These are phyloP conservation scores for Eimeria acervulina DNA, from an alignment of 169 alveolate species.

Conservation along the genomic window DNA sequence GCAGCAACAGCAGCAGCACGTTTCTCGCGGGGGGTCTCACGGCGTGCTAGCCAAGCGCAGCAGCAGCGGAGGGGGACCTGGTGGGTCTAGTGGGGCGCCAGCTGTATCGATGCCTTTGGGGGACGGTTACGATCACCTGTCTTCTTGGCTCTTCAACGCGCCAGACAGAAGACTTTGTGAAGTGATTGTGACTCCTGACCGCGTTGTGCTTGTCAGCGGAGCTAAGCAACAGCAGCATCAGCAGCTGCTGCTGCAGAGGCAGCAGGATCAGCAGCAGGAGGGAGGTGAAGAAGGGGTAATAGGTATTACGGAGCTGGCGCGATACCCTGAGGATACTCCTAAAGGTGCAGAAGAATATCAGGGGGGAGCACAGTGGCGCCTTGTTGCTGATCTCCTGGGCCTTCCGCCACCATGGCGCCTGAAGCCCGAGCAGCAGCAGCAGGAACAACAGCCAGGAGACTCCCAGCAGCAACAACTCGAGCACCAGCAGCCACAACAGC, in stretches of 20 bases:
- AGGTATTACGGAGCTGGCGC: not conserved
- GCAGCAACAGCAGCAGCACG: constrained; percentile 49
- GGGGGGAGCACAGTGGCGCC: constrained; percentile 26
- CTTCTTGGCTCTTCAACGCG: constrained; percentile 59
- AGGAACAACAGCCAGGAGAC: not conserved
- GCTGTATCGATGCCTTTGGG: constrained; percentile 32
- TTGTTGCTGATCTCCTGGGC: constrained; percentile 35
- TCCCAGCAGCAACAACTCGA: not conserved
- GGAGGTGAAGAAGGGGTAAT: constrained; percentile 1
- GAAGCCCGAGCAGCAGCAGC: constrained; percentile 14
- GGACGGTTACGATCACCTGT: constrained; percentile 68
- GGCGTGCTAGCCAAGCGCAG: not conserved
- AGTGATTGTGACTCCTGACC: constrained; percentile 62
- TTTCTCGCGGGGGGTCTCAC: not conserved
- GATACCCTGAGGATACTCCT: not conserved
- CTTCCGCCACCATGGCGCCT: not conserved
- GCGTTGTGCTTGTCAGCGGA: constrained; percentile 75
- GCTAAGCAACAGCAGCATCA: not conserved
- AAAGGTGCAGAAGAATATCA: not conserved
- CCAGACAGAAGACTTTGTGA: constrained; percentile 65
- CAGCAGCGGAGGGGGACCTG: not conserved
- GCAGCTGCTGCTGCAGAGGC: not conserved
- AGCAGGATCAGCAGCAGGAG: not conserved
- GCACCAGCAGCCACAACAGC: constrained; percentile 1
- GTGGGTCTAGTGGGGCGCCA: not conserved